Base-by-base conservation (phyloP, 768 basidiomycete species). In the Lactifluus hygrophoroides region DNA sequence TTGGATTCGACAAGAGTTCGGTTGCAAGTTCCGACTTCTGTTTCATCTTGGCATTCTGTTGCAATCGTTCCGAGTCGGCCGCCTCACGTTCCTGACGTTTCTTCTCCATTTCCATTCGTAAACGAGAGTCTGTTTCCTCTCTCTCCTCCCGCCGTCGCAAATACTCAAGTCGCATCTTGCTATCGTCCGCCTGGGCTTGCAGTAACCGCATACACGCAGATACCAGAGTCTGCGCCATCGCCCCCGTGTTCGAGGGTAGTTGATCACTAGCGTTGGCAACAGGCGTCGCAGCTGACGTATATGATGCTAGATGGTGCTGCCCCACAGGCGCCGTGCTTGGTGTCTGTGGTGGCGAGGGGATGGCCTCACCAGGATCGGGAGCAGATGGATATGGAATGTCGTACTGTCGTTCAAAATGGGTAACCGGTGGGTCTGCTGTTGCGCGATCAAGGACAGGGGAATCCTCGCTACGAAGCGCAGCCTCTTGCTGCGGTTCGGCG, bases 151-250 rank as follows among this genome's bases (percentile, higher is more conserved):
- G 75, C 60, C 84, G 72, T 55, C 80, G 78, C 66, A 88, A 65
- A 63, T 83, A 83, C 57, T 88, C 88, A 43, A 87, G 75, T 66
- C 85, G 85, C 72, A 81, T 76, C 69, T 84, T 84, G 60, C 79
- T 80, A 35, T 85, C 81, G 64, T 88, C 85, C 23, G 78, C 79
- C 66, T 89, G 88, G 42, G 81, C 74, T 61, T 83, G 83, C 40
- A 89, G 70, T 58, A 81, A 77, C 61, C 85, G 81, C 66, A 83
- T 68, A 61, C 79, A 83, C 16, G 80, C 75, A 25, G 75, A 69
- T 52, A 86, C 71, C 73, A 87, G 73, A 19, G 74, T 74, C 60
- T 86, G 83, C 5, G 82, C 77, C 44, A 85, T 67, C 8, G 44
- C 54, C 5, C 78, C 71, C 23, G 85, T 66, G 60, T 80, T 78